Evolutionary conservation across 352 stramenopile species (phyloP), one percentile per base, ranked within the genome.

Genomic region (Phytophthora fragariae): DNA sequence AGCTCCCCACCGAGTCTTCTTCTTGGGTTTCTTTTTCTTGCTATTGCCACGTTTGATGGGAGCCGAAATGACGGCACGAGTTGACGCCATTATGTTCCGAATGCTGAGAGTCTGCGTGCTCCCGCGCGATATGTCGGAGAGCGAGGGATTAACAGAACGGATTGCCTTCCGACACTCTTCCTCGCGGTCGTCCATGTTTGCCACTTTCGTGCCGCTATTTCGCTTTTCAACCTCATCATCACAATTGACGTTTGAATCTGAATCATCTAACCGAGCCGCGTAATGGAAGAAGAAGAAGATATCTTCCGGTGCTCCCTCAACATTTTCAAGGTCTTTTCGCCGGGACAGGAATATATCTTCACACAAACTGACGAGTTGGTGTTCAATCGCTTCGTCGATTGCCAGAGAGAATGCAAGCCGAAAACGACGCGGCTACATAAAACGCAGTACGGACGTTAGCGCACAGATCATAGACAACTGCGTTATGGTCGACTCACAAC

Each of bases 281-380:
- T 75, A 83, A 47, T 78, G 73, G 47, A 82, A 85, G n/a, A 82
- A 71, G 35, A 85, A 37, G 49, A 83, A 85, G 15, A 64, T n/a
- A 21, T 72, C 66, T 44, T 31, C 41, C 12, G 53, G 41, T n/a
- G 12, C 27, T 5, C 17, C 44, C 12, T 14, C 14, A 52, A 11
- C 24, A 24, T 37, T 17, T 10, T 54, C 39, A 52, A 29, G 50
- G 33, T 49, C 37, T 19, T 29, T 17, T 47, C 31, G 17, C 9
- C 8, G 47, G 17, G 56, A 27, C 15, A 68, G 37, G 24, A 72
- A 54, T 6, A 59, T 35, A 3, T n/a, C 53, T 24, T 64, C 33
- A 35, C 58, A 57, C 11, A 83, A 64, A 60, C 19, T 14, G 2
- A 73, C 39, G 27, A 88, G 71, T 9, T 84, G 55, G 10, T 44